phyloP scores from a whole-genome alignment of 257 asterid species.

The Salvia miltiorrhiza region DNA sequence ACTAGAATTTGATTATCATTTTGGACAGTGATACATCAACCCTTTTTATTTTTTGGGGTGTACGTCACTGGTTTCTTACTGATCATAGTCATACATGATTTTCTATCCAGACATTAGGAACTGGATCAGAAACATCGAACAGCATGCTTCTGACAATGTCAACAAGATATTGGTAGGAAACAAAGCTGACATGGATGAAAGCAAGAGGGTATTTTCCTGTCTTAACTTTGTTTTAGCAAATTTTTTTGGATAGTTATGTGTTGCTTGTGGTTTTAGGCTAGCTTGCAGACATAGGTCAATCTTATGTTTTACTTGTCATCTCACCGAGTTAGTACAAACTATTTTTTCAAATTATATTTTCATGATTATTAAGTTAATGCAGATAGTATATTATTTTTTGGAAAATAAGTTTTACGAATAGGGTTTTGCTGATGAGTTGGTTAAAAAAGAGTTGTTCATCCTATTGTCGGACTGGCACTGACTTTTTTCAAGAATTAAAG shows the following conservation, averaged over 20 bases:
- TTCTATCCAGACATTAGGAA: conserved; percentile 48
- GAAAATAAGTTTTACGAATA: background rate
- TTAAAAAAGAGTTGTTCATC: conserved; percentile 1
- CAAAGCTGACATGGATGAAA: conserved; percentile 71
- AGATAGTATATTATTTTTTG: background rate
- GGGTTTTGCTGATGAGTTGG: background rate
- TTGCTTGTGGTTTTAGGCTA: background rate
- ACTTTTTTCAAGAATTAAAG: background rate
- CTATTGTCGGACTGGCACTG: background rate
- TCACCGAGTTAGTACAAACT: background rate
- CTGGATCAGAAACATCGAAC: conserved; percentile 66
- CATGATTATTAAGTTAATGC: background rate
- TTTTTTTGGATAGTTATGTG: background rate
- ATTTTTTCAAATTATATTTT: background rate
- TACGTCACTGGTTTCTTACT: conserved; percentile 13
- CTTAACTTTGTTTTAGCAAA: background rate
- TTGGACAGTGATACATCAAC: background rate
- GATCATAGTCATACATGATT: conserved; percentile 4
- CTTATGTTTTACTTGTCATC: conserved; percentile 8
- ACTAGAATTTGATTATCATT: background rate
- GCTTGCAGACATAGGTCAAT: background rate
- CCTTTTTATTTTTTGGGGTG: background rate
- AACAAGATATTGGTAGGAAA: conserved; percentile 60
- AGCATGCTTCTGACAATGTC: conserved; percentile 64
- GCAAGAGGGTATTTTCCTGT: conserved; percentile 47